Percentiles rank a stretch among this genome's conserved stretches.
phyloP scores from a whole-genome alignment of 345 rosid genomes.

The Populus pruinosa region DNA sequence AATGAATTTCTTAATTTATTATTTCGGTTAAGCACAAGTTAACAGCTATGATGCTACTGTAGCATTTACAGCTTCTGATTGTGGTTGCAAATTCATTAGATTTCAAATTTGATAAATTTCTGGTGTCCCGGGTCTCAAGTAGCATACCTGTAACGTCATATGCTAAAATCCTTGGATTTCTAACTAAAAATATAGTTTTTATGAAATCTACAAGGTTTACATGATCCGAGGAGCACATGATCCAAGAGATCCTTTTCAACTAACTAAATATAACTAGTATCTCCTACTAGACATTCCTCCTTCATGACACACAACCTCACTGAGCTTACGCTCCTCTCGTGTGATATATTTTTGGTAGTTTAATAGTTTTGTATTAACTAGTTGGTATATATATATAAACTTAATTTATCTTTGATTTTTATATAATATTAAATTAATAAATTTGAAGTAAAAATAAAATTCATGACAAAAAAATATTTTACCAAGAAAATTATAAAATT shows the following conservation, averaged over 20 bases:
- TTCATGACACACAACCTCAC: constrained; percentile 13
- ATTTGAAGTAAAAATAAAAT: no score
- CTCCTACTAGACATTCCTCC: constrained; percentile 31
- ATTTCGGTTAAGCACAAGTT: not conserved
- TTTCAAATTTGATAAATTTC: not conserved
- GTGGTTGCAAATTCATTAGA: not conserved
- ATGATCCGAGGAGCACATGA: constrained; percentile 49
- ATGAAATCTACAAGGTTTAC: not conserved
- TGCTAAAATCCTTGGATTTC: not conserved
- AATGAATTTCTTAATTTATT: not conserved
- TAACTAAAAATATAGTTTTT: not conserved
- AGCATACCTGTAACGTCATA: not conserved
- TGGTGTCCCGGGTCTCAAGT: not conserved
- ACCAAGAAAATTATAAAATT: no score
- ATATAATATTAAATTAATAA: no score
- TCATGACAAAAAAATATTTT: no score
- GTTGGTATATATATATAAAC: no score
- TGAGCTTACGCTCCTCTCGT: not conserved
- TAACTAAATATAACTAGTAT: not conserved
- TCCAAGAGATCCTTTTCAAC: constrained; percentile 31
- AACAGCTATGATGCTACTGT: not conserved
- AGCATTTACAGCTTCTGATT: not conserved
- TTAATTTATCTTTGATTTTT: no score
- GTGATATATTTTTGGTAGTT: not conserved
- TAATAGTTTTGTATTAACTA: no score